Evolutionary conservation across 345 rosid genomes (phyloP), one percentile per base, ranked within the genome.

Genomic region (Pugionium dolabratum): DNA sequence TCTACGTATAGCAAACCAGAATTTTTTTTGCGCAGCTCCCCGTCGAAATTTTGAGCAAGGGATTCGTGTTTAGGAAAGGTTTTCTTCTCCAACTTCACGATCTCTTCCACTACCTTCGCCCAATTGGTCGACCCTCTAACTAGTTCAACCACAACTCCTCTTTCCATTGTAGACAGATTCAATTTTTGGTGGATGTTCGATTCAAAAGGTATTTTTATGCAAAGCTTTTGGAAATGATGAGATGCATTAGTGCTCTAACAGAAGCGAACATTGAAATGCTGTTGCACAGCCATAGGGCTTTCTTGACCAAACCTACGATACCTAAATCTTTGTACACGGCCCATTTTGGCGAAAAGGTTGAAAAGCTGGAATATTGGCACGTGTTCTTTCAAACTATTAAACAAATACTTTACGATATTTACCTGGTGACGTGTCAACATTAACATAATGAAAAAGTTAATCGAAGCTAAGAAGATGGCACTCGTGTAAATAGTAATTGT

Each of bases 51-150:
- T 39, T 70, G 78, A 54, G 91, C 81, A 4, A 87, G 89, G 2
- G 96, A 92, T 73, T 84, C 98, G 64, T 87, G 96, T 71, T 89
- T 85, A 7, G 95, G 96, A 71, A 89, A 87, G 28, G 86, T 67
- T 57, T 80, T 87, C 59, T 69, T 84, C 82, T 89, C 98, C 59
- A 89, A 68, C 67, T 76, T 87, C 77, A 87, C 86, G 6, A 85
- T 84, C 62, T 84, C 90, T 5, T 77, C 84, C 69, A 86, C 83
- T 5, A 79, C 72, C 35, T 61, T 71, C 1, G 40, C 77, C 79
- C 81, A 80, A 36, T 72, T 55, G 7, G 9, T 28, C 4, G 95
- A 80, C 62, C 75, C 84, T 71, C 80, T 83, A 18, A 57, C 72
- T 25, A 91, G 84, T 75, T 84, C 95, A 29, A 61, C 34, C 10